Base-by-base conservation (phyloP, 805 yeast genomes). In the Metschnikowia sp. region DNA sequence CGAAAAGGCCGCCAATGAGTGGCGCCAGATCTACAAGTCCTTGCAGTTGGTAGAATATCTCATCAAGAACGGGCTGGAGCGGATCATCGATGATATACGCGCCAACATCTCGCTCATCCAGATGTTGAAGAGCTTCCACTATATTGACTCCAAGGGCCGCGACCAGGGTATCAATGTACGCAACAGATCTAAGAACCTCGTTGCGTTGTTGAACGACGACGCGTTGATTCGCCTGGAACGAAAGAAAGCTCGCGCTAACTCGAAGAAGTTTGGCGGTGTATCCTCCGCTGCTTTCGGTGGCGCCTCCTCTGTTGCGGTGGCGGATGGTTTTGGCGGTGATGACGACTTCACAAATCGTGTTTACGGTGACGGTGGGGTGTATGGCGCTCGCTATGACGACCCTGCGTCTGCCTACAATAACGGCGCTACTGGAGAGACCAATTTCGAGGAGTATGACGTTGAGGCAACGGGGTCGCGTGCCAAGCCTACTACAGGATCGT, bases 11-110 rank as follows among this genome's bases (percentile, higher is more conserved):
- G 96, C 97, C 42, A 85, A 82, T 64, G 98, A 94, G 69, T 94
- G 99, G 99, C 82, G 99, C 64, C 99, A 94, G 66, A 92, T 94
- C 55, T 94, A 94, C 73, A 94, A 94, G 70, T 83, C 97, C 3
- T 75, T 94, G 59, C 97, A 91, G 64, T 77, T 94, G 65, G 78
- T 92, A 66, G 99, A 94, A 60, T 94, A 88, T 64, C 75, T 94
- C 57, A 78, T 94, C 54, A 88, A 88, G 66, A 88, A 92, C 62
- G 99, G 99, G 1, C 81, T 94, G 29, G 99, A 94, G 68, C 77
- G 97, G 50, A 89, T 94, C 55, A 94, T 94, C 50, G 99, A 94
- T 68, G 97, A 92, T 56, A 89, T 96, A 7, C 78, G 97, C 49
- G 81, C 92, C 13, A 92, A 90, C 64, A 64, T 87, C 49, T 81